A percentile compares a stretch with the other conserved stretches of the same genome.
Evolutionary conservation across 805 yeast species (phyloP).

Genomic region (Pichia occidentalis): DNA sequence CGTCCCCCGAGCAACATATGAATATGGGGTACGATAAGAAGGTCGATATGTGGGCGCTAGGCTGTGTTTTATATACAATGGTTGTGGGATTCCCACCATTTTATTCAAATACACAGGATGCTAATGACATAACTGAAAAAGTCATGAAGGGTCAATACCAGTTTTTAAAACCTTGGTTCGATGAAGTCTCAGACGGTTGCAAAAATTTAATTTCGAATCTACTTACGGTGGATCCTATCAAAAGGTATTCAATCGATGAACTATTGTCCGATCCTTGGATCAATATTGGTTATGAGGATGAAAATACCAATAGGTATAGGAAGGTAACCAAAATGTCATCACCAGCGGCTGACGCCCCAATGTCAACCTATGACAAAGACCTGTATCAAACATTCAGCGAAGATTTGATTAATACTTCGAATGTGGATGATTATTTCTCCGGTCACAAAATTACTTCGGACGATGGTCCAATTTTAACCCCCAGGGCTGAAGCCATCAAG

Average conservation of each 20-base stretch:
- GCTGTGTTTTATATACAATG: slow-evolving; percentile 62
- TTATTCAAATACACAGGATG: slow-evolving; percentile 56
- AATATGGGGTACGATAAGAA: slow-evolving; percentile 57
- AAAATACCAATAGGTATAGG: too few species aligned
- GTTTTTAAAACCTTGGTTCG: slow-evolving; percentile 86
- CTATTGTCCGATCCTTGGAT: slow-evolving; percentile 69
- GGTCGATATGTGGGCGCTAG: slow-evolving; percentile 70
- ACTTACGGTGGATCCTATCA: slow-evolving; percentile 62
- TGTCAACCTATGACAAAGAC: slow-evolving; percentile 22
- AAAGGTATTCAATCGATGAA: slow-evolving; percentile 62
- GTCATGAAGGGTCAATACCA: slow-evolving; percentile 66
- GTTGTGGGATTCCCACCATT: slow-evolving; percentile 73
- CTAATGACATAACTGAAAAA: slow-evolving; percentile 54
- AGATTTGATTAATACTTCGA: slow-evolving; percentile 18
- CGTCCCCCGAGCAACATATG: slow-evolving; percentile 64
- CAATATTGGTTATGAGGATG: slow-evolving; percentile 27
- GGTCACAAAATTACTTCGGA: slow-evolving; percentile 12
- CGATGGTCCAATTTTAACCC: slow-evolving; percentile 22
- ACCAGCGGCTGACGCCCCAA: slow-evolving; percentile 28
- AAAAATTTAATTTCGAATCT: slow-evolving; percentile 60
- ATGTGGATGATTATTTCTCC: slow-evolving; percentile 20
- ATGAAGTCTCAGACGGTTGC: slow-evolving; percentile 67
- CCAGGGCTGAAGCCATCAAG: slow-evolving; percentile 34
- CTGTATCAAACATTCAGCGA: slow-evolving; percentile 26
- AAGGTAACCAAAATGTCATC: slow-evolving; percentile 9